Percentiles rank a stretch among this genome's conserved stretches.
These are phyloP conservation scores for Penicillium antarcticum DNA, from an alignment of 495 filamentous ascomycete species.

Conservation along the genomic window DNA sequence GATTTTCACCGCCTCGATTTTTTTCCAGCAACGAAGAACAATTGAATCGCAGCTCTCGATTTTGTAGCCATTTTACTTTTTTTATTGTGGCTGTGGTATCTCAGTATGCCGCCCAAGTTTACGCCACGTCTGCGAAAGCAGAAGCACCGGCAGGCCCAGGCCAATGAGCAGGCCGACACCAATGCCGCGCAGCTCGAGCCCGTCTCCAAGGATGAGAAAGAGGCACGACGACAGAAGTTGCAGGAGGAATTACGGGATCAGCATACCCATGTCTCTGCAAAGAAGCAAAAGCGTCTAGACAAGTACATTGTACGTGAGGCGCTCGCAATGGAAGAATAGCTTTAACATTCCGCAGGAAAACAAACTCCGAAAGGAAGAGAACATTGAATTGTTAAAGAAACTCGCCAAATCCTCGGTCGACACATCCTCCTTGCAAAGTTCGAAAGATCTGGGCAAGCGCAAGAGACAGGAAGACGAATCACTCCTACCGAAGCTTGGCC, in stretches of 20 bases:
- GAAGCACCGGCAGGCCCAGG: conserved; percentile 40
- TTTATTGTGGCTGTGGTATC: conserved; percentile 14
- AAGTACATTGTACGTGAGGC: conserved; percentile 76
- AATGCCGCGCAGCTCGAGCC: conserved; percentile 72
- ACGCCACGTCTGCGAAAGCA: conserved; percentile 80
- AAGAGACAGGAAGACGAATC: conserved; percentile 27
- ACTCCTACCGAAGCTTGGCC: not conserved
- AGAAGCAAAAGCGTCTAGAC: conserved; percentile 92
- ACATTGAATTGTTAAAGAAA: conserved; percentile 76
- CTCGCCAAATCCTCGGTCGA: conserved; percentile 76
- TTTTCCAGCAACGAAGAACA: conserved; percentile 22
- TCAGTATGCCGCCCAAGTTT: conserved; percentile 67
- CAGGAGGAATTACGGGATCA: conserved; percentile 57
- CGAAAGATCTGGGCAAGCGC: conserved; percentile 65
- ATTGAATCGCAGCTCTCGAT: conserved; percentile 1
- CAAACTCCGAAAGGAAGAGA: conserved; percentile 94
- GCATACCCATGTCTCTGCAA: conserved; percentile 73
- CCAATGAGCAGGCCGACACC: conserved; percentile 51
- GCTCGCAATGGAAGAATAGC: not conserved
- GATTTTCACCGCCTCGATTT: conserved; percentile 27
- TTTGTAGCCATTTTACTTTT: conserved; percentile 10
- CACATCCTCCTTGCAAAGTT: conserved; percentile 73
- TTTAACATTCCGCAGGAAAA: conserved; percentile 58
- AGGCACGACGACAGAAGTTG: conserved; percentile 65
- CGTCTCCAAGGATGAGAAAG: conserved; percentile 60